These are phyloP conservation scores for Polygonum aviculare DNA, from an alignment of 148 eudicot species.

Conservation along the genomic window DNA sequence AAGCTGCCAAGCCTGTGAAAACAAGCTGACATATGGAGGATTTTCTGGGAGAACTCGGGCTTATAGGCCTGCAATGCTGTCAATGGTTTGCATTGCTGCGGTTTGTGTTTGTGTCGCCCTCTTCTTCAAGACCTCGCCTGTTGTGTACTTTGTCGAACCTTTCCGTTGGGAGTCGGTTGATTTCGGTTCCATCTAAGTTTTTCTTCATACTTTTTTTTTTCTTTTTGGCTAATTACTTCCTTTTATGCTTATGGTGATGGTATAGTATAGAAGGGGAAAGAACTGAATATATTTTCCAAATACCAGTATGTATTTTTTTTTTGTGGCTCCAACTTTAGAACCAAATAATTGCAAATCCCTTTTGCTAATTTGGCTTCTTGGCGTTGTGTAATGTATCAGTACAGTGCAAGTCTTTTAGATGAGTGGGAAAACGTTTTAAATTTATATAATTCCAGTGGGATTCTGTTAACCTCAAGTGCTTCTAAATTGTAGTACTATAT, in stretches of 20 bases:
- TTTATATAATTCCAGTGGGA: not conserved
- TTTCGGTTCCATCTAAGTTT: constrained; percentile 37
- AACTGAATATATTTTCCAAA: not conserved
- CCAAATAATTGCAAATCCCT: constrained; percentile 4
- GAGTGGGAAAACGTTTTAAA: not conserved
- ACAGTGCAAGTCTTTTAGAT: not conserved
- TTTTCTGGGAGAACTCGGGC: constrained; percentile 9
- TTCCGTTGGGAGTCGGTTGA: constrained; percentile 59
- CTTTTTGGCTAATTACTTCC: not conserved
- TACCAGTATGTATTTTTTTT: not conserved
- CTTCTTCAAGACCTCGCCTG: constrained; percentile 48
- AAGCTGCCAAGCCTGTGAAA: constrained; percentile 4
- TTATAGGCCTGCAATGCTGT: constrained; percentile 63
- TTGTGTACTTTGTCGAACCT: constrained; percentile 32
- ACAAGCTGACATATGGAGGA: constrained; percentile 2
- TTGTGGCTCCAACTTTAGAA: not conserved
- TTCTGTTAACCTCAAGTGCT: no score
- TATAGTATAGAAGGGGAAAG: not conserved
- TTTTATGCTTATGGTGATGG: not conserved
- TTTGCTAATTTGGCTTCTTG: not conserved
- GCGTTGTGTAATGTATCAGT: not conserved
- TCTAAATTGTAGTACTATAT: no score
- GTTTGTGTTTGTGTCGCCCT: constrained; percentile 90
- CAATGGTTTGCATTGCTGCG: constrained; percentile 84
- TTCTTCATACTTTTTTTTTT: not conserved